Evolutionary conservation across 2,329 filamentous ascomycete species (phyloP), one percentile per base, ranked within the genome.

Genomic region (Trichocomaceae sp.): DNA sequence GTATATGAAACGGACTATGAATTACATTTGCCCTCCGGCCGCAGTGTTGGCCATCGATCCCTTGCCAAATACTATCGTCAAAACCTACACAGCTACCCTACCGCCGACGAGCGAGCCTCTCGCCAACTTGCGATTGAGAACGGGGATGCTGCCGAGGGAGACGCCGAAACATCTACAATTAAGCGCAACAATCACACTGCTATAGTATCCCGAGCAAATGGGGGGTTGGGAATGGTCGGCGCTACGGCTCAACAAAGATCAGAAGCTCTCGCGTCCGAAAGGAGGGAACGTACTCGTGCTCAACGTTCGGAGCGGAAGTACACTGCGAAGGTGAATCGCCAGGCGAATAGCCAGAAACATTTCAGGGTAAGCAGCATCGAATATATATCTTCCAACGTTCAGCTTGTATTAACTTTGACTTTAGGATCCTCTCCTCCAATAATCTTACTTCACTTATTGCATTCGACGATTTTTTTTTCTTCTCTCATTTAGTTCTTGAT

Each of bases 1-100:
- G 88, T 89, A 20, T 96, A 95, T 70, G 85, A 95, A 66, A 89
- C 95, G 63, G 93, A 99, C 45, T 91, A 89, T 65, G 93, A 97
- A 71, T 81, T 99, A 52, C 90, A 99, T 66, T 82, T 99, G 12
- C 93, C 93, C 1, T 90, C 87, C 4, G 93, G 93, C 52, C 86
- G 88, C 58, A 87, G 88, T 7, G 90, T 95, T 37, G 93, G 93
- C 39, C 93, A 99, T 70, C 84, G 93, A 47, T 93, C 89, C 7
- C 75, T 96, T 52, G 86, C 88, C 66, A 85, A 82, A 62, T 97
- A 97, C 74, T 99, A 85, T 76, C 85, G 89, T 57, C 93, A 99
- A 75, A 97, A 97, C 72, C 78, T 99, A 44, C 84, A 87, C 71
- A 88, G 83, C 70, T 86, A 96, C 69, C 90, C 90, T 1, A 85